A percentile compares a stretch with the other conserved stretches of the same genome.
Evolutionary conservation across 2,329 filamentous ascomycete species (phyloP).

Genomic region (Sclerotiophoma versabilis): DNA sequence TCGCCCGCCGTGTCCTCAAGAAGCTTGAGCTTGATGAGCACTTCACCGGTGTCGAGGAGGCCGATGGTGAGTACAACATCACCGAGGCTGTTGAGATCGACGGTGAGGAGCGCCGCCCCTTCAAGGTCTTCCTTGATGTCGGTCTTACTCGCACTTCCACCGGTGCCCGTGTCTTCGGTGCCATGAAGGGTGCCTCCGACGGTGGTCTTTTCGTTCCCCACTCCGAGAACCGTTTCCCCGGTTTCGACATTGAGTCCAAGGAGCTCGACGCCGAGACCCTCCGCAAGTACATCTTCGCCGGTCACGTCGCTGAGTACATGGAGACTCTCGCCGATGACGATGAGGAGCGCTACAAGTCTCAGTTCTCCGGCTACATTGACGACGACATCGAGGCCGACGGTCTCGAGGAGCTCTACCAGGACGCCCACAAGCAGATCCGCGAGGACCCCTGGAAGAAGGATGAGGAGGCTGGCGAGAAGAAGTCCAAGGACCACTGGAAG

Average conservation of each 20-base stretch:
- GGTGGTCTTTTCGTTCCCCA: slow-evolving; percentile 96
- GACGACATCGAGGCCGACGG: slow-evolving; percentile 96
- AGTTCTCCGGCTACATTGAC: slow-evolving; percentile 98
- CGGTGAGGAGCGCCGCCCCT: slow-evolving; percentile 88
- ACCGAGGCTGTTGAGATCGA: slow-evolving; percentile 95
- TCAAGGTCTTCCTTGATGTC: slow-evolving; percentile 99
- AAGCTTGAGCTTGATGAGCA: slow-evolving; percentile 95
- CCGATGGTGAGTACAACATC: slow-evolving; percentile 93
- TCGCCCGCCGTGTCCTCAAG: slow-evolving; percentile 94
- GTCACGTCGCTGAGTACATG: slow-evolving; percentile 99
- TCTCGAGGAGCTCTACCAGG: slow-evolving; percentile 93
- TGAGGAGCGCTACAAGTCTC: slow-evolving; percentile 98
- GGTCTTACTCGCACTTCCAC: slow-evolving; percentile 97
- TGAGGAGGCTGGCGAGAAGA: slow-evolving; percentile 77
- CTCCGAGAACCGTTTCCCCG: slow-evolving; percentile 99
- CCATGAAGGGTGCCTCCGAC: slow-evolving; percentile 99
- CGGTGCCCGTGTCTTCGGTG: slow-evolving; percentile 97
- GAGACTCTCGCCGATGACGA: slow-evolving; percentile 99
- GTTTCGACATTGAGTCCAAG: slow-evolving; percentile 96
- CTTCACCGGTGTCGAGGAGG: slow-evolving; percentile 96
- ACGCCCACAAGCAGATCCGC: slow-evolving; percentile 96
- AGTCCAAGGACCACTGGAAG: slow-evolving; percentile 98
- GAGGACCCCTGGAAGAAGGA: slow-evolving; percentile 98
- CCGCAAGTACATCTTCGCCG: slow-evolving; percentile 98
- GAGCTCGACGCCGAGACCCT: slow-evolving; percentile 97